Evolutionary conservation across 1,139 yeast species (phyloP).

Genomic region (Hyphopichia buzzinii): DNA sequence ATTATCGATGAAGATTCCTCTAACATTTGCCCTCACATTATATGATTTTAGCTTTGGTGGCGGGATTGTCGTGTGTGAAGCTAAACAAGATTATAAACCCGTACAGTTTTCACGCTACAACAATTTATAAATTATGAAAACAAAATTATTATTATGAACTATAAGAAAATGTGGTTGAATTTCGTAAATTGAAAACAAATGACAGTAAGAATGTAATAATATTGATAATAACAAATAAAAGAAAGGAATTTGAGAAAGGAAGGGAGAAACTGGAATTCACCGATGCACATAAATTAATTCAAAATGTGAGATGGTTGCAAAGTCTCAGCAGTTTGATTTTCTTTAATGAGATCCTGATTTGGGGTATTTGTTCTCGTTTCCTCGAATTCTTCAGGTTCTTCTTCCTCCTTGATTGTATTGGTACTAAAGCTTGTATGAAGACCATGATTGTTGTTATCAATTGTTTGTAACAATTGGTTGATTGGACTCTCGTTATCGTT

Average conservation of each 20-base stretch:
- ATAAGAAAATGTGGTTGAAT: too few species aligned
- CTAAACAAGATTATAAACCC: too few species aligned
- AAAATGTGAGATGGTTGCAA: conserved; percentile 5
- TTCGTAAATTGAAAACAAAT: too few species aligned
- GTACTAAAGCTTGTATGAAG: conserved; percentile 28
- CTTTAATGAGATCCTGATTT: neutral
- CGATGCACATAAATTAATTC: neutral
- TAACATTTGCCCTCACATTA: conserved; percentile 2
- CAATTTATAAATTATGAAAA: neutral
- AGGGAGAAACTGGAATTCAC: too few species aligned
- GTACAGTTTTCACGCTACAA: neutral
- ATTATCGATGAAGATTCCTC: too few species aligned
- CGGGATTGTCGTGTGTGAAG: conserved; percentile 1
- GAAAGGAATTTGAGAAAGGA: neutral
- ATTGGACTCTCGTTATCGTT: conserved; percentile 41
- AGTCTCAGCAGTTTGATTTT: conserved; percentile 2
- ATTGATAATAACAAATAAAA: neutral
- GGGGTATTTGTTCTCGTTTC: conserved; percentile 2
- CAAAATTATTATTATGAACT: neutral
- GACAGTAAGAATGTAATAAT: neutral
- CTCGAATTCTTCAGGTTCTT: conserved; percentile 33
- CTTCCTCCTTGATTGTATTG: conserved; percentile 41
- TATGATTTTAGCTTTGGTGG: conserved; percentile 1
- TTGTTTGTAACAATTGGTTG: conserved; percentile 31
- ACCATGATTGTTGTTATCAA: conserved; percentile 12